These are phyloP conservation scores for Lathyrus aphaca DNA, from an alignment of 306 rosid genomes.

Conservation along the genomic window DNA sequence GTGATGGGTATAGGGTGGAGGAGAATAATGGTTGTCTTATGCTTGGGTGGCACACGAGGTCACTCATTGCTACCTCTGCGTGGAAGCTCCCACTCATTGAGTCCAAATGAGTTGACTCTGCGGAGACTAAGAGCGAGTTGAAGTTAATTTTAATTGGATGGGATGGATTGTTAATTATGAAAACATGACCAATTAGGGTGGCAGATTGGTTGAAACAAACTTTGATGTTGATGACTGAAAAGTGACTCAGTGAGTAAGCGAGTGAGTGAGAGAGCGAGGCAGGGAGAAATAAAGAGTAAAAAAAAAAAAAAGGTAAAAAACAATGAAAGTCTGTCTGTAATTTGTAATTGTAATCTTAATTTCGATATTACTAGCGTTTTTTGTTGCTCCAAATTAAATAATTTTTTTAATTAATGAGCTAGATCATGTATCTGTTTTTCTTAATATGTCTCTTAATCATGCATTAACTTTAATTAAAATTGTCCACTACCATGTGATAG, in stretches of 20 bases:
- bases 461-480: conserved; percentile 29
- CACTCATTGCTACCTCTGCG: conserved; percentile 84
- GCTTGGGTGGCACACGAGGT: conserved; percentile 92
- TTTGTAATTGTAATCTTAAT: conserved; percentile 44
- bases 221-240: conserved; percentile 12
- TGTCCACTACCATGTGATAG: conserved; percentile 25
- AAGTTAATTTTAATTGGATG: conserved; percentile 24
- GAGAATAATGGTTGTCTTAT: conserved; percentile 73
- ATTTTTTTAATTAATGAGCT: conserved; percentile 42
- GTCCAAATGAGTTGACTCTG: conserved; percentile 49
- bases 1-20: conserved; percentile 77
- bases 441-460: not conserved
- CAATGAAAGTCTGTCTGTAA: conserved; percentile 33
- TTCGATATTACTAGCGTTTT: conserved; percentile 14
- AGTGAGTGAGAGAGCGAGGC: conserved; percentile 37
- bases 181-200: conserved; percentile 8
- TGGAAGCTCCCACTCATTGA: conserved; percentile 58
- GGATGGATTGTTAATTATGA: not conserved
- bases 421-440: not conserved
- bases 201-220: conserved; percentile 28
- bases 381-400: conserved; percentile 29
- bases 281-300: conserved; percentile 34
- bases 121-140: not conserved
- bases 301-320: not conserved
- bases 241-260: conserved; percentile 34